Percentiles rank a stretch among this genome's conserved stretches.
These are phyloP conservation scores for Hippophae gyantsensis DNA, from an alignment of 306 rosid species.

Conservation along the genomic window DNA sequence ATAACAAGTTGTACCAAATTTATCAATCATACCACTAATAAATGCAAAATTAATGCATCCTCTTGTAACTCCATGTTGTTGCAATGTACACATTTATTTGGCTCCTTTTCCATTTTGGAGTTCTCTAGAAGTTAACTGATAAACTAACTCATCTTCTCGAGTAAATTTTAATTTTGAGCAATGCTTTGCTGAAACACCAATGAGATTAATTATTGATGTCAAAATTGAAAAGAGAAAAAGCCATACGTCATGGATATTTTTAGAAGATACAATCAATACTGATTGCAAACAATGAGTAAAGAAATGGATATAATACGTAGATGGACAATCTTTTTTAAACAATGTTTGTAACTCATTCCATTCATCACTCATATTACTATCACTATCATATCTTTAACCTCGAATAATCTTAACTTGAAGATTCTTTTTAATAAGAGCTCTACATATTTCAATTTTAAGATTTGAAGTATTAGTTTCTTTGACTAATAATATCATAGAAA, in stretches of 20 bases:
- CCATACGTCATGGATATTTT: neutral
- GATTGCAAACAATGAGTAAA: neutral
- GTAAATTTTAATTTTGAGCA: neutral
- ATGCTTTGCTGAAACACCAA: neutral
- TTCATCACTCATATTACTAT: neutral
- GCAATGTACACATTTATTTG: neutral
- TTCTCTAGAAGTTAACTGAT: neutral
- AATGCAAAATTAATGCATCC: neutral
- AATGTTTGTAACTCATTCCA: slow-evolving; percentile 5
- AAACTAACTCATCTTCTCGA: neutral
- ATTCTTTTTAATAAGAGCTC: neutral
- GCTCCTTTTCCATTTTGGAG: neutral
- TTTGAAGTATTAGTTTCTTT: neutral
- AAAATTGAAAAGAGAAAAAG: neutral
- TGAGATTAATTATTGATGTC: neutral
- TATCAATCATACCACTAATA: neutral
- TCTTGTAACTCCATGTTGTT: neutral
- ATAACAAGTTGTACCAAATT: too few relatives aligned
- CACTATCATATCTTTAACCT: slow-evolving; percentile 6
- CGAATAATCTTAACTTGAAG: neutral
- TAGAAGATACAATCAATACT: neutral
- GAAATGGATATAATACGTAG: slow-evolving; percentile 7
- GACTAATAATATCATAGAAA: neutral
- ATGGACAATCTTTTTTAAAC: neutral
- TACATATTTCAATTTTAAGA: neutral